Conservation (phyloP, 192 early-diverging fungal genomes). For the Diversispora epigaea region DNA sequence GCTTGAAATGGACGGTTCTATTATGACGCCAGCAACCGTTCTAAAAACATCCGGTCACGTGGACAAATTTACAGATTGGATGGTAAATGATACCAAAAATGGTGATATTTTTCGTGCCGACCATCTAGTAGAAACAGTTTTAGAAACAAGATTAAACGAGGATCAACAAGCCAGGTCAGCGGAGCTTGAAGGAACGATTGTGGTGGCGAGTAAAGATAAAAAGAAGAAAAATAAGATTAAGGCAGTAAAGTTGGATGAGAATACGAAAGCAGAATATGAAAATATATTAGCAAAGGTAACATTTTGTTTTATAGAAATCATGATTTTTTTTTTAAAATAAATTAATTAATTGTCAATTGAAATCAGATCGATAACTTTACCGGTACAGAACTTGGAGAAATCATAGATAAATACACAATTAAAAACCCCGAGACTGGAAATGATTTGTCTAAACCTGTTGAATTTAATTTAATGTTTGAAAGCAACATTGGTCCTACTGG, state of each 20-base stretch:
- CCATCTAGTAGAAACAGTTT: conserved; percentile 92
- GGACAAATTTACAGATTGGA: conserved; percentile 97
- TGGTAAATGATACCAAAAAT: conserved; percentile 90
- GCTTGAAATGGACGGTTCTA: conserved; percentile 98
- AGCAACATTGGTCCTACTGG: conserved; percentile 98
- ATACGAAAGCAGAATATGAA: conserved; percentile 70
- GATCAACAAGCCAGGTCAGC: conserved; percentile 69
- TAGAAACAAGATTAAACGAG: conserved; percentile 87
- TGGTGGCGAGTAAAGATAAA: conserved; percentile 63
- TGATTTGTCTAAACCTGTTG: conserved; percentile 81
- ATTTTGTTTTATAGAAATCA: neutral
- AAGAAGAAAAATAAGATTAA: conserved; percentile 66
- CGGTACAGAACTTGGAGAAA: conserved; percentile 78
- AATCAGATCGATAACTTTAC: conserved; percentile 90
- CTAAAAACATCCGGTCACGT: conserved; percentile 99
- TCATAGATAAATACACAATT: conserved; percentile 84
- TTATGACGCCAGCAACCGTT: conserved; percentile 95
- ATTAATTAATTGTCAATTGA: neutral
- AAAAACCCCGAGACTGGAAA: conserved; percentile 91
- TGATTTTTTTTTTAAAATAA: neutral
- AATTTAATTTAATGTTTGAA: conserved; percentile 99
- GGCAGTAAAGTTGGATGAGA: conserved; percentile 62
- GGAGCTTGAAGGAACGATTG: conserved; percentile 33
- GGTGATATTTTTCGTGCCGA: conserved; percentile 97
- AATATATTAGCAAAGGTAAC: conserved; percentile 79